These are phyloP conservation scores for Candida parachauliodes DNA, from an alignment of 805 yeast species.

Conservation along the genomic window DNA sequence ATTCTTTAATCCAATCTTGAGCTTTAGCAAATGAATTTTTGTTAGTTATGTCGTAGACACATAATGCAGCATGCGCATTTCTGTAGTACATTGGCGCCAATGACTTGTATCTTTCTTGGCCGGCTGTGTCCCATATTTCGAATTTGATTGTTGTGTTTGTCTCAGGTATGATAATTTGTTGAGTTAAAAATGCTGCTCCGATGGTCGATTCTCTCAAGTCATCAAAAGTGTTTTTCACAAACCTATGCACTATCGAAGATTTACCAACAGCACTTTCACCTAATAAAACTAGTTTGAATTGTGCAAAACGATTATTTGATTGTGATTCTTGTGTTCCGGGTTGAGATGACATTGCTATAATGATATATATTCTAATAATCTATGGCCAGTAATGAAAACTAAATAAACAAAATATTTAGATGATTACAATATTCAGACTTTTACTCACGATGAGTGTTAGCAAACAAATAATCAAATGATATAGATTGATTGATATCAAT, in stretches of 20 bases:
- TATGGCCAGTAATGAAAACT: not conserved
- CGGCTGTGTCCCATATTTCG: conserved; percentile 95
- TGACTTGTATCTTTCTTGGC: conserved; percentile 55
- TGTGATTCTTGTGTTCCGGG: not conserved
- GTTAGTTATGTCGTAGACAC: conserved; percentile 73
- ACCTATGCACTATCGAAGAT: conserved; percentile 53
- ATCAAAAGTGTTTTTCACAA: conserved; percentile 70
- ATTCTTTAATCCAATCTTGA: conserved; percentile 72
- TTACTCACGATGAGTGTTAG: too few relatives aligned
- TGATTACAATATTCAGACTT: too few relatives aligned
- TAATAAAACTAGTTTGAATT: conserved; percentile 63
- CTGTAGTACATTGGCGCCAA: conserved; percentile 46
- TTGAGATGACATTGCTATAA: conserved; percentile 2
- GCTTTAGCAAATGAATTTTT: conserved; percentile 67
- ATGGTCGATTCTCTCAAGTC: conserved; percentile 75
- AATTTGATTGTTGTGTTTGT: conserved; percentile 54
- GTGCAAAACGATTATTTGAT: conserved; percentile 26
- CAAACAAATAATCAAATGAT: too few relatives aligned
- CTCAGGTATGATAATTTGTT: conserved; percentile 54
- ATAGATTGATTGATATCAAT: too few relatives aligned
- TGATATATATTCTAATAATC: not conserved
- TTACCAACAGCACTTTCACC: conserved; percentile 87
- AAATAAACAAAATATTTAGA: too few relatives aligned
- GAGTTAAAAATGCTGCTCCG: conserved; percentile 81
- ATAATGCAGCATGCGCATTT: conserved; percentile 65